These are phyloP conservation scores for Leucosporidium yakuticum DNA, from an alignment of 768 basidiomycete species.

Conservation along the genomic window DNA sequence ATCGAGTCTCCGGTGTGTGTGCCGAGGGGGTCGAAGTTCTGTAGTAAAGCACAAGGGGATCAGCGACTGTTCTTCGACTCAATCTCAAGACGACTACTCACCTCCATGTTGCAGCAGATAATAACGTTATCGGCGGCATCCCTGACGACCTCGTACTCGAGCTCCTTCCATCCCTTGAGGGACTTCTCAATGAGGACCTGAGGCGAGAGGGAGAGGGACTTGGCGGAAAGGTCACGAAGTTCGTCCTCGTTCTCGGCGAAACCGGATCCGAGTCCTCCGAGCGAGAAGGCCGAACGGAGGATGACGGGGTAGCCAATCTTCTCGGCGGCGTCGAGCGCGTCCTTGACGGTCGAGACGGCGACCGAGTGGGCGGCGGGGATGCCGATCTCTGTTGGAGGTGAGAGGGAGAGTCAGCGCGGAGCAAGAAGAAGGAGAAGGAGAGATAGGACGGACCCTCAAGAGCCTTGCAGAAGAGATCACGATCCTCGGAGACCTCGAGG, in stretches of 20 bases:
- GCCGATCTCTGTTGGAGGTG: slow-evolving; percentile 66
- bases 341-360: slow-evolving; percentile 91
- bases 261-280: slow-evolving; percentile 96
- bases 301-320: slow-evolving; percentile 96
- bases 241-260: slow-evolving; percentile 94
- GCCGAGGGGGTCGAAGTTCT: slow-evolving; percentile 98
- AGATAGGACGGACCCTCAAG: slow-evolving; percentile 76
- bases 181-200: slow-evolving; percentile 95
- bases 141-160: slow-evolving; percentile 98
- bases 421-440: neutral
- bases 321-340: slow-evolving; percentile 83
- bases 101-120: slow-evolving; percentile 94
- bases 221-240: slow-evolving; percentile 86
- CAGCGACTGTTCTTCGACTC: neutral
- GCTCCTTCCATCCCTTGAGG: slow-evolving; percentile 99
- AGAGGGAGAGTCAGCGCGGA: neutral
- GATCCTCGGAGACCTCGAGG: slow-evolving; percentile 92
- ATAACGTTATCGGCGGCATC: slow-evolving; percentile 97
- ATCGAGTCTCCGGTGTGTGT: slow-evolving; percentile 99
- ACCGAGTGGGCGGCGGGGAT: slow-evolving; percentile 94
- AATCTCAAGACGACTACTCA: neutral
- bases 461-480: slow-evolving; percentile 91
- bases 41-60: slow-evolving; percentile 35
- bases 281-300: slow-evolving; percentile 89
- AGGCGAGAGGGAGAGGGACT: slow-evolving; percentile 79